A percentile compares a stretch with the other conserved stretches of the same genome.
Conservation (phyloP, 2,329 filamentous ascomycete species). For the Neofusicoccum cordaticola region DNA sequence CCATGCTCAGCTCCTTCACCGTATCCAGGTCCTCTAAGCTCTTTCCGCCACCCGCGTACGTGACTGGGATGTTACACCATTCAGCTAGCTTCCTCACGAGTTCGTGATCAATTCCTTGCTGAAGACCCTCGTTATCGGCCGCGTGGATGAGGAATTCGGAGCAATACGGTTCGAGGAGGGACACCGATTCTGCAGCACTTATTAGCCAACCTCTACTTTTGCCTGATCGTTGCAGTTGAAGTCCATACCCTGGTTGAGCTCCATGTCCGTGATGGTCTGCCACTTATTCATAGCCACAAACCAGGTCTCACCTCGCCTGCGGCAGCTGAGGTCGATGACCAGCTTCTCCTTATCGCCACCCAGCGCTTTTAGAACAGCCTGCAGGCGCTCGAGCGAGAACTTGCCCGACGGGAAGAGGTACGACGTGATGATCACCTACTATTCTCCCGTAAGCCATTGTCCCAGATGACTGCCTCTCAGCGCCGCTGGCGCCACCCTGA, state of each 20-base stretch:
- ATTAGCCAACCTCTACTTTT: neutral
- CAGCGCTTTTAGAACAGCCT: conserved; percentile 70
- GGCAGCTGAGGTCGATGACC: conserved; percentile 92
- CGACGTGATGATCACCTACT: conserved; percentile 93
- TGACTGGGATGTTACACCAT: conserved; percentile 91
- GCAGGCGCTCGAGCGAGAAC: conserved; percentile 75
- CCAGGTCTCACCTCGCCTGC: conserved; percentile 74
- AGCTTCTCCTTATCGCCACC: conserved; percentile 74
- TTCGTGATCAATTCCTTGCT: conserved; percentile 83
- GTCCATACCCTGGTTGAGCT: conserved; percentile 75
- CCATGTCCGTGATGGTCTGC: conserved; percentile 97
- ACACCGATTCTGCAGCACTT: conserved; percentile 66
- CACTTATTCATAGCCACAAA: conserved; percentile 99
- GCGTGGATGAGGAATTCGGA: conserved; percentile 97
- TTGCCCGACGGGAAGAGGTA: conserved; percentile 82
- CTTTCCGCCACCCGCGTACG: conserved; percentile 92
- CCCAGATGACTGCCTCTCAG: too few species aligned
- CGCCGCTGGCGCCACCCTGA: too few species aligned
- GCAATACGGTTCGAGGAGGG: conserved; percentile 81
- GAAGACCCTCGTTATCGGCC: conserved; percentile 92
- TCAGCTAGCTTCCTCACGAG: conserved; percentile 72
- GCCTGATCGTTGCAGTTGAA: neutral
- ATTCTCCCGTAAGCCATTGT: conserved; percentile 4
- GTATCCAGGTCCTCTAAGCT: conserved; percentile 76
- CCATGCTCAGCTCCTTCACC: conserved; percentile 74